Conservation (phyloP, 805 yeast genomes). For the Lipomyces yamanashiensis region DNA sequence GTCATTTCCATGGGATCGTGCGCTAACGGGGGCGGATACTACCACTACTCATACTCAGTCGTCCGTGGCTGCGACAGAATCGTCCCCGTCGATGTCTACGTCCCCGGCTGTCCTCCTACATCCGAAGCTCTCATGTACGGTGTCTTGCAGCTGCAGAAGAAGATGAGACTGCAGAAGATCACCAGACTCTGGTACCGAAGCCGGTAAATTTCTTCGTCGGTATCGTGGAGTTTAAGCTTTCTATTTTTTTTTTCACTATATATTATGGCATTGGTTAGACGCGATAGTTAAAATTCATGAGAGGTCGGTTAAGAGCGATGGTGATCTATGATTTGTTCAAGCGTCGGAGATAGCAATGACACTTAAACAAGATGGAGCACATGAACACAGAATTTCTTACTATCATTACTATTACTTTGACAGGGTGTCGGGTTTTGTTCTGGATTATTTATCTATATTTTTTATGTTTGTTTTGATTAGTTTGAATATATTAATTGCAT, state of each 20-base stretch:
- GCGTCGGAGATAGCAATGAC: too few relatives aligned
- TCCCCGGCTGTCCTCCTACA: constrained; percentile 93
- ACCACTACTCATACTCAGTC: constrained; percentile 85
- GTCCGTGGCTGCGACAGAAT: constrained; percentile 89
- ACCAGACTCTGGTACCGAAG: constrained; percentile 60
- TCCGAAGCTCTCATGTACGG: constrained; percentile 92
- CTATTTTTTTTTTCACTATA: neutral
- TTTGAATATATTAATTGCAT: neutral
- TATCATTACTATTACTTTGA: neutral
- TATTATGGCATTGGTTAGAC: constrained; percentile 2
- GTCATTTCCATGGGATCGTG: constrained; percentile 93
- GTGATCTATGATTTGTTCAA: too few relatives aligned
- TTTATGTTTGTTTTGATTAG: neutral
- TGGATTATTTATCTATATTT: neutral
- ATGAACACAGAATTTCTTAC: neutral
- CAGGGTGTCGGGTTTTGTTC: constrained; percentile 17
- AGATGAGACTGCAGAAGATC: constrained; percentile 80
- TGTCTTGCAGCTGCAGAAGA: constrained; percentile 84
- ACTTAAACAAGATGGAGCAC: too few relatives aligned
- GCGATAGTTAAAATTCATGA: neutral
- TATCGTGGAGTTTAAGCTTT: neutral
- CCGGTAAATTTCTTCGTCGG: constrained; percentile 17
- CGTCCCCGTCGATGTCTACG: constrained; percentile 87
- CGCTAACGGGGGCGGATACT: constrained; percentile 93
- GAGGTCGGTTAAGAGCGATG: too few relatives aligned